phyloP scores from a whole-genome alignment of 331 rosid genomes.

The Pyrus hybrid region DNA sequence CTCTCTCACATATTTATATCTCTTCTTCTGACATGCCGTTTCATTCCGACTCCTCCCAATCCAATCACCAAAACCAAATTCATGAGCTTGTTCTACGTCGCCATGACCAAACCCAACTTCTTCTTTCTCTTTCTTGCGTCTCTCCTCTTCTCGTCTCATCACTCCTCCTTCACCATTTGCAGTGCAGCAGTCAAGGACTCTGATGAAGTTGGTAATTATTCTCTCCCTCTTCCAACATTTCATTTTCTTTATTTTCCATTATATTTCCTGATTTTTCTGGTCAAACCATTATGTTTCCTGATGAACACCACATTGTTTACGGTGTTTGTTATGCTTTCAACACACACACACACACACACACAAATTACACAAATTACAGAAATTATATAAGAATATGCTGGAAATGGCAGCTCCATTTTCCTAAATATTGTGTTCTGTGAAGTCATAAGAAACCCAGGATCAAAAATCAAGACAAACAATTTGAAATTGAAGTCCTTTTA shows the following conservation, averaged over 20 bases:
- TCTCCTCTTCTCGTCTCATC: slow-evolving; percentile 19
- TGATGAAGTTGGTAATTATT: slow-evolving; percentile 18
- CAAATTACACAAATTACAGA: too few species aligned
- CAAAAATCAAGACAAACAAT: neutral
- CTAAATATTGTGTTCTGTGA: neutral
- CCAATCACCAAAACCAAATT: neutral
- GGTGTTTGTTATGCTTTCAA: too few species aligned
- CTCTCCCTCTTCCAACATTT: neutral
- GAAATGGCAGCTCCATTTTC: neutral
- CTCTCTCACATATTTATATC: neutral
- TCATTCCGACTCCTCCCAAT: neutral
- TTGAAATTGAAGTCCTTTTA: neutral
- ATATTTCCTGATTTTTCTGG: too few species aligned
- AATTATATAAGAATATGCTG: neutral
- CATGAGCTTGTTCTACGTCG: neutral
- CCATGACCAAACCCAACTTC: slow-evolving; percentile 8
- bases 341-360: accelerated
- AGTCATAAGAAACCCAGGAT: neutral
- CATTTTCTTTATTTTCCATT: too few species aligned
- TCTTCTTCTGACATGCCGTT: neutral
- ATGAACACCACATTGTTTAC: too few species aligned
- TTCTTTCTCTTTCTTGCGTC: slow-evolving; percentile 12
- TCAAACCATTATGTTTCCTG: too few species aligned
- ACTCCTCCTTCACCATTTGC: slow-evolving; percentile 13
- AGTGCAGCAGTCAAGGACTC: slow-evolving; percentile 18